These are phyloP conservation scores for Protea cynaroides DNA, from an alignment of 164 flowering plant genomes.

Conservation along the genomic window DNA sequence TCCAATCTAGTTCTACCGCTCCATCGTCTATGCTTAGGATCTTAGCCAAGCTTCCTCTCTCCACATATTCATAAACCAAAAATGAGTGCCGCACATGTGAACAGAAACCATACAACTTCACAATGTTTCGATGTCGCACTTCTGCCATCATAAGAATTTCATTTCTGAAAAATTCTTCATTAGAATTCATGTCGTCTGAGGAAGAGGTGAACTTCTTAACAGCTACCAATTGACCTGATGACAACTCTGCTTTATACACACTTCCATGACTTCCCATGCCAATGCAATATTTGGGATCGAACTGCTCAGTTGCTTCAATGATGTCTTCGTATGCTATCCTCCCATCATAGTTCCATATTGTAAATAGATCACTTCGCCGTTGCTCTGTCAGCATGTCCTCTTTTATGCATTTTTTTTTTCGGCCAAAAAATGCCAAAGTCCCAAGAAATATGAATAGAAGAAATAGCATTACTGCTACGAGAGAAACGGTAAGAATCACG, in stretches of 20 bases:
- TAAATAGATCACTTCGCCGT: background rate
- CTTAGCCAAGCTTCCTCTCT: background rate
- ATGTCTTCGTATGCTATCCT: conserved; percentile 1
- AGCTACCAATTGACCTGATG: conserved; percentile 4
- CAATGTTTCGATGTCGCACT: background rate
- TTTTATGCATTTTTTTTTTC: background rate
- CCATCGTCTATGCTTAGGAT: background rate
- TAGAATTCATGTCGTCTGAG: background rate
- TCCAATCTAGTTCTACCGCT: background rate
- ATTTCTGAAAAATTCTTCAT: background rate
- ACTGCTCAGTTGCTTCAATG: conserved; percentile 1
- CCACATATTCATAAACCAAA: background rate
- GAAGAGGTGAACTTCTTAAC: conserved; percentile 7
- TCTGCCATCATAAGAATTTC: conserved; percentile 2
- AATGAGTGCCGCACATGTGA: background rate
- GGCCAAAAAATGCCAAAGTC: background rate
- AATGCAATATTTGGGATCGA: conserved; percentile 6
- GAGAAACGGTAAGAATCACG: background rate
- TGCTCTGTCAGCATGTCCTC: background rate
- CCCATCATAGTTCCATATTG: background rate
- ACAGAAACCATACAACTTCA: background rate
- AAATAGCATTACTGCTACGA: background rate
- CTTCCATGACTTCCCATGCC: conserved; percentile 12
- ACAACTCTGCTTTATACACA: conserved; percentile 10
- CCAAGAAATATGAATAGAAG: conserved; percentile 1